A percentile compares a stretch with the other conserved stretches of the same genome.
phyloP scores from a whole-genome alignment of 306 rosid species.

The Chamaecrista fasciculata region DNA sequence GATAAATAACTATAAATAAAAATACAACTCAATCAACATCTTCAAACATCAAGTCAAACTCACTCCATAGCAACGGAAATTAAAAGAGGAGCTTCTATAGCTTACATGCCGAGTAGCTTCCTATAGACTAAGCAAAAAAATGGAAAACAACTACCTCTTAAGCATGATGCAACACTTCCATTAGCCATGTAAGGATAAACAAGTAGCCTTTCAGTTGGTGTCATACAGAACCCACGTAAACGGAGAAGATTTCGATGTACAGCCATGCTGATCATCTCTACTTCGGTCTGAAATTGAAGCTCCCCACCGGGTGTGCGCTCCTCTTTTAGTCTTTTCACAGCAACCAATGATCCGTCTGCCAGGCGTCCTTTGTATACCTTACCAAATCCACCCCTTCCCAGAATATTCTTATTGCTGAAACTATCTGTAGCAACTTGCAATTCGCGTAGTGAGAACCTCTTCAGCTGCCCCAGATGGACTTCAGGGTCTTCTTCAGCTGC shows the following conservation, averaged over 20 bases:
- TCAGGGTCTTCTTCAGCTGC: constrained; percentile 99
- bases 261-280: constrained; percentile 99
- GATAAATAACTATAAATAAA: neutral
- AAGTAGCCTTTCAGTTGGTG: constrained; percentile 94
- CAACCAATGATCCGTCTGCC: constrained; percentile 91
- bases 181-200: constrained; percentile 99
- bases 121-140: neutral
- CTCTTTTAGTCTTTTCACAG: constrained; percentile 93
- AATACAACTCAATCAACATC: neutral
- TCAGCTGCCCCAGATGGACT: constrained; percentile 98
- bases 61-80: neutral
- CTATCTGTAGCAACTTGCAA: constrained; percentile 94
- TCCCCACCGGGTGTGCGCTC: constrained; percentile 99
- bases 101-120: neutral
- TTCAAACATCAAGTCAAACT: neutral
- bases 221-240: constrained; percentile 95
- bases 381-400: constrained; percentile 97
- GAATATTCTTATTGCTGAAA: constrained; percentile 96
- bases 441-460: constrained; percentile 91
- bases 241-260: constrained; percentile 98
- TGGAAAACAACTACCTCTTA: constrained; percentile 71
- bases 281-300: constrained; percentile 99
- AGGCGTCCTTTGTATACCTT: constrained; percentile 97
- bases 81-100: neutral
- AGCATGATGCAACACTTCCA: constrained; percentile 97